Evolutionary conservation across 2,329 filamentous ascomycete genomes (phyloP).

Genomic region (Cercospora citrullina): DNA sequence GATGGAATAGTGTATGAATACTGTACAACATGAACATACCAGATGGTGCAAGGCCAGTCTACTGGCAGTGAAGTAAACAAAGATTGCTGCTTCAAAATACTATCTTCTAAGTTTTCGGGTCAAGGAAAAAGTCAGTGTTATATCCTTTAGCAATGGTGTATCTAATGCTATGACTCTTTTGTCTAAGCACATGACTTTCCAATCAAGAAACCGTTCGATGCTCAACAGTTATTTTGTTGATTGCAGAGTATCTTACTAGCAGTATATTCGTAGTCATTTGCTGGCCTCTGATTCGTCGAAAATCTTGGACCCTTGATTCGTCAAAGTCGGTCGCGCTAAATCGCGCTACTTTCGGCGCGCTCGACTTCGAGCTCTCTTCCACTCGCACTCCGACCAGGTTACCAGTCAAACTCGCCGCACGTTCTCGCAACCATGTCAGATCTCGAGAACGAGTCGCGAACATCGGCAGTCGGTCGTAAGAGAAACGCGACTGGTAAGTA

Average conservation of each 20-base stretch:
- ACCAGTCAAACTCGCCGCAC: background rate
- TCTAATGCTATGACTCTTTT: background rate
- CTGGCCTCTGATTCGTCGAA: background rate
- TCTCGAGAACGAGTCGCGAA: conserved; percentile 15
- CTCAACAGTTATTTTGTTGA: background rate
- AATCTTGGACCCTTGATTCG: background rate
- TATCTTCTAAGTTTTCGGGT: background rate
- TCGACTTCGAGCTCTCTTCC: background rate
- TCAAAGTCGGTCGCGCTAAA: background rate
- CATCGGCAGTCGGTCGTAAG: conserved; percentile 15
- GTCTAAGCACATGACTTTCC: background rate
- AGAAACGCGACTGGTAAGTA: conserved; percentile 11
- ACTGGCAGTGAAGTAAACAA: background rate
- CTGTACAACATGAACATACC: background rate
- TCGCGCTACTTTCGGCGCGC: background rate
- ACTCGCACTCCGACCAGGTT: background rate
- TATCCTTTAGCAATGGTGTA: background rate
- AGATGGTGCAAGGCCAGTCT: background rate
- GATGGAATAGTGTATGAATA: background rate
- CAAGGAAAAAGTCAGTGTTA: background rate
- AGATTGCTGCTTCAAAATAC: background rate
- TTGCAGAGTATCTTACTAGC: background rate
- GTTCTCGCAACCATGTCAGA: conserved; percentile 8
- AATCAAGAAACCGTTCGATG: background rate
- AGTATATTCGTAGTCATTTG: background rate